Conservation (phyloP, 179 eudicot species). For the Carnegiea gigantea region DNA sequence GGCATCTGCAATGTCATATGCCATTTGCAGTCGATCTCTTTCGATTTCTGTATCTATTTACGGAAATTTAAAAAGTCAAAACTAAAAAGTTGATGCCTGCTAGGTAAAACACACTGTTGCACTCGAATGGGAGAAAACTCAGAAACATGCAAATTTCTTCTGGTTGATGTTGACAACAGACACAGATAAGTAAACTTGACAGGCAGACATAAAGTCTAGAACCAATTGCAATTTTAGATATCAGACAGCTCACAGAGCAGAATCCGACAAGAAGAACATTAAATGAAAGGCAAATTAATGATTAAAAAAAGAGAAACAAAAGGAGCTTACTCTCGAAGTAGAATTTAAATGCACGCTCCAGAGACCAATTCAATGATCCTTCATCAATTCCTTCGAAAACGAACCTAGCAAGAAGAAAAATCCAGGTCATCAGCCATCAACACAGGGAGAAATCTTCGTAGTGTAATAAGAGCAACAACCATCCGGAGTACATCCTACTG, state of each 20-base stretch:
- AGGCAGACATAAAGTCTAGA: no score
- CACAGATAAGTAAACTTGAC: no score
- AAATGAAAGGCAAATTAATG: not conserved
- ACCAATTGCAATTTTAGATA: not conserved
- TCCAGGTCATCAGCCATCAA: not conserved
- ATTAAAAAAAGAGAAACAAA: not conserved
- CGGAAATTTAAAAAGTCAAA: no score
- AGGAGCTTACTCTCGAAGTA: conserved; percentile 62
- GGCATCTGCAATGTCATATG: no score
- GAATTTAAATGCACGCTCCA: conserved; percentile 69
- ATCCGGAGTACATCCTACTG: not conserved
- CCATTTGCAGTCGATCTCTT: no score
- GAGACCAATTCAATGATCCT: conserved; percentile 57
- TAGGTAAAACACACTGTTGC: no score
- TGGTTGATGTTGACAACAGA: no score
- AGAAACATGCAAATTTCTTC: no score
- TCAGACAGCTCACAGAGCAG: not conserved
- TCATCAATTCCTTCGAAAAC: conserved; percentile 90
- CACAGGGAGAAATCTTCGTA: not conserved
- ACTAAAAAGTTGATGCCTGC: no score
- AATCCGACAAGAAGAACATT: not conserved
- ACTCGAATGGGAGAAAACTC: no score
- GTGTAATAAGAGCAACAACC: not conserved
- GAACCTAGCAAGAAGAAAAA: conserved; percentile 38
- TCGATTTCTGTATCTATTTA: no score